These are phyloP conservation scores for Chrysopogon serrulatus DNA, from an alignment of 176 grass and related monocot species.

Conservation along the genomic window DNA sequence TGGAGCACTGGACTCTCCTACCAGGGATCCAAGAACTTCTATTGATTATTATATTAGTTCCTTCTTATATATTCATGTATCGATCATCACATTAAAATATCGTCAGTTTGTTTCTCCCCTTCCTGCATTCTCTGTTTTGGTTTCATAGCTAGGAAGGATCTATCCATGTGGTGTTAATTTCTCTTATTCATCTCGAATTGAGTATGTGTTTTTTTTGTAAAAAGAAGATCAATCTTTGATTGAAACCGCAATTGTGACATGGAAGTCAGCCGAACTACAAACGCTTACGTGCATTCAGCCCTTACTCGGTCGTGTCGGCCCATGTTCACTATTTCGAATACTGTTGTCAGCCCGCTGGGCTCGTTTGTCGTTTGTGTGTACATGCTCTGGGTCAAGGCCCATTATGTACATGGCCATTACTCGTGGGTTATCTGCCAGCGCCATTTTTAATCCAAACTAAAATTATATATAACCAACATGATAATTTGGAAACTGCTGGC, in stretches of 20 bases:
- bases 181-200: no score
- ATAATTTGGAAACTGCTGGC: neutral
- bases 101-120: no score
- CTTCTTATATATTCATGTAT: neutral
- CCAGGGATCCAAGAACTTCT: constrained; percentile 60
- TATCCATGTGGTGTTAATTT: no score
- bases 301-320: neutral
- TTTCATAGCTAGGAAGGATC: no score
- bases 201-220: no score
- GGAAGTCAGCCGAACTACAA: neutral
- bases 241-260: neutral
- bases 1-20: constrained; percentile 57
- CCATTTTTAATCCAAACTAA: neutral
- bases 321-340: neutral
- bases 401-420: neutral
- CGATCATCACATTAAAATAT: no score
- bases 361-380: neutral
- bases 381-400: neutral
- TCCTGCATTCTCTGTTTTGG: no score
- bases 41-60: neutral
- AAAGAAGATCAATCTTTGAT: no score
- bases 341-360: neutral
- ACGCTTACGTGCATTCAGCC: neutral
- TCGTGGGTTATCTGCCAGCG: neutral
- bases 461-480: neutral